Evolutionary conservation across 208 protist species (phyloP), one percentile per base, ranked within the genome.

Genomic region (Endotrypanum monterogeii): DNA sequence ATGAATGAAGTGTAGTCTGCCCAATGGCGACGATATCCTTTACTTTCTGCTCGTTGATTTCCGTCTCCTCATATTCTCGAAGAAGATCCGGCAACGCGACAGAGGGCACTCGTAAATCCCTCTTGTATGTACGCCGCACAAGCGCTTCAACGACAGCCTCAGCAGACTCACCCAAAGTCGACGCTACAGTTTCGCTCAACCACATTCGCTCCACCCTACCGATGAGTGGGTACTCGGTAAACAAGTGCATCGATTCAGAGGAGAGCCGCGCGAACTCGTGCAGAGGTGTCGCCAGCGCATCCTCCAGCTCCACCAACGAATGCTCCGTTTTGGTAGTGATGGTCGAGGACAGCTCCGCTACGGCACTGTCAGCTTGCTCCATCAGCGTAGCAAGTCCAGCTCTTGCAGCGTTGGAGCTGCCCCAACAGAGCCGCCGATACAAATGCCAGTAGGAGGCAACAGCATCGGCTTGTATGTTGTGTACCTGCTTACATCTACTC

Each of bases 61-160:
- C 92, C 75, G 85, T 89, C 23, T 71, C 79, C 3, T 82, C 67
- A 61, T 95, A 95, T 56, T 91, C 85, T 5, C 76, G 76, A 60
- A 89, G 56, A 25, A 86, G 50, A 16, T 78, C 71, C 0, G 71
- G 54, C 28, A 92, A 71, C 0, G 73, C 82, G 3, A 50, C 37
- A 11, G 69, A 87, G 1, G 89, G 88, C 11, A 93, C 67, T 14
- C 69, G 67, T 12, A 91, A 23, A 65, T 96, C 89, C 1, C 90
- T 75, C n/a, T 88, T 88, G 70, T 89, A 96, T 32, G 82, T 89
- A 11, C 83, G 78, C n/a, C 92, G 85, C 67, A 91, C 57, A 30
- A 93, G 80, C 25, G 73, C 63, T 74, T 96, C 87, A 1, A 88
- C 76, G 4, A 75, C 58, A 3, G 28, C 30, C 39, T 82, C 72